A percentile compares a stretch with the other conserved stretches of the same genome.
Evolutionary conservation across 352 stramenopile genomes (phyloP).

Genomic region (Peronospora belbahrii): DNA sequence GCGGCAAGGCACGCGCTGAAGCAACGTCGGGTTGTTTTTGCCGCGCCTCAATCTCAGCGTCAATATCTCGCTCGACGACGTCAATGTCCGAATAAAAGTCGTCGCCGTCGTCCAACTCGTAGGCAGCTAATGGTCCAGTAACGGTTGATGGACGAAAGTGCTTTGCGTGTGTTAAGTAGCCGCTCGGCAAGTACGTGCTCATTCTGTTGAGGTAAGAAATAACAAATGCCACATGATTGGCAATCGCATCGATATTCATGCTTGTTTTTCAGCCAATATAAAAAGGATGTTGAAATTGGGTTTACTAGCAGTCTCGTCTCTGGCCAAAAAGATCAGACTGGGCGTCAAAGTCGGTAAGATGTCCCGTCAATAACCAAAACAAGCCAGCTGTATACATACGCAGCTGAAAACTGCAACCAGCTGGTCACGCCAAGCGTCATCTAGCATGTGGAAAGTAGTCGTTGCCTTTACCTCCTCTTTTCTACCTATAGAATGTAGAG

Average conservation of each 20-base stretch:
- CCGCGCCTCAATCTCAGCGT: constrained; percentile 63
- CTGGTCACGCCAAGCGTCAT: no score
- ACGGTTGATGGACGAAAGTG: constrained; percentile 11
- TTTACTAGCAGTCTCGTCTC: constrained; percentile 5
- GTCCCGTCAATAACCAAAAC: no score
- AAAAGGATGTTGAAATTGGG: background rate
- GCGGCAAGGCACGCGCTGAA: background rate
- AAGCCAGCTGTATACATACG: no score
- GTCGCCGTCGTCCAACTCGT: constrained; percentile 16
- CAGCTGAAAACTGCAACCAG: no score
- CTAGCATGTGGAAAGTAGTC: no score
- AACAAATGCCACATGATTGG: constrained; percentile 8
- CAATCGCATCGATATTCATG: constrained; percentile 12
- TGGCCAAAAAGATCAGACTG: constrained; percentile 5
- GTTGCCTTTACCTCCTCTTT: no score
- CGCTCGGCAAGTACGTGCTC: constrained; percentile 21
- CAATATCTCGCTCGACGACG: constrained; percentile 57
- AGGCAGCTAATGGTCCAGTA: constrained; percentile 7
- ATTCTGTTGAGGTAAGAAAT: constrained; percentile 10
- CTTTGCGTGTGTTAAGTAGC: constrained; percentile 4
- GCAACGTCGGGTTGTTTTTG: constrained; percentile 2
- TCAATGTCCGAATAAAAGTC: constrained; percentile 53
- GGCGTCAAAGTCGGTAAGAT: constrained; percentile 1
- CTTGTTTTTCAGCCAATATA: constrained; percentile 8
- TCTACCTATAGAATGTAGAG: no score